Percentiles rank a stretch among this genome's conserved stretches.
Conservation (phyloP, 768 basidiomycete genomes). For the Plicaturopsis crispa region DNA sequence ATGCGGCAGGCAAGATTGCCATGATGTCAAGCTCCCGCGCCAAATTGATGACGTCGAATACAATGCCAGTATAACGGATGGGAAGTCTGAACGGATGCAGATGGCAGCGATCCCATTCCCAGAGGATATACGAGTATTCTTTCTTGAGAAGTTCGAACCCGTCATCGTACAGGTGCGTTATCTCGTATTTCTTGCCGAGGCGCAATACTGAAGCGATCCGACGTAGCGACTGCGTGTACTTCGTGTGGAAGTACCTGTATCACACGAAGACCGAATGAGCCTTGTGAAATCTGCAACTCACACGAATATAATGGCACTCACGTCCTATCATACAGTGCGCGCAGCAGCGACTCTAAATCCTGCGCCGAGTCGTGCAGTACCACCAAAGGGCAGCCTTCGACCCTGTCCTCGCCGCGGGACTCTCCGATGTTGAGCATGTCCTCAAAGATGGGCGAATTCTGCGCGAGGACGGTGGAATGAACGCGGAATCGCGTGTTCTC, state of each 20-base stretch:
- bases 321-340: no score
- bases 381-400: neutral
- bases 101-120: neutral
- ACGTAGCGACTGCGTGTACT: neutral
- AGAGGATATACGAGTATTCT: neutral
- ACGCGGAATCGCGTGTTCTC: slow-evolving; percentile 10
- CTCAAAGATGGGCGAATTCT: slow-evolving; percentile 9
- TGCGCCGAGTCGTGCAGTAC: neutral
- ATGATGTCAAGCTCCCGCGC: neutral
- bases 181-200: neutral
- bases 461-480: slow-evolving; percentile 11
- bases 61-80: neutral
- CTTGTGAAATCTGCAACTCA: no score
- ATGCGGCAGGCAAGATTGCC: neutral
- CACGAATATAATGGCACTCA: no score
- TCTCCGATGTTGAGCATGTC: no score
- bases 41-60: neutral
- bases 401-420: no score
- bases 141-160: neutral
- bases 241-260: neutral
- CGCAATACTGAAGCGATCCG: neutral
- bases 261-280: no score
- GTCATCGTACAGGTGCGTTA: neutral
- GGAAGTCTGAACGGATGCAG: neutral
- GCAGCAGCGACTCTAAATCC: slow-evolving; percentile 1